These are phyloP conservation scores for Sporothrix mexicana DNA, from an alignment of 2,329 filamentous ascomycete species.

Conservation along the genomic window DNA sequence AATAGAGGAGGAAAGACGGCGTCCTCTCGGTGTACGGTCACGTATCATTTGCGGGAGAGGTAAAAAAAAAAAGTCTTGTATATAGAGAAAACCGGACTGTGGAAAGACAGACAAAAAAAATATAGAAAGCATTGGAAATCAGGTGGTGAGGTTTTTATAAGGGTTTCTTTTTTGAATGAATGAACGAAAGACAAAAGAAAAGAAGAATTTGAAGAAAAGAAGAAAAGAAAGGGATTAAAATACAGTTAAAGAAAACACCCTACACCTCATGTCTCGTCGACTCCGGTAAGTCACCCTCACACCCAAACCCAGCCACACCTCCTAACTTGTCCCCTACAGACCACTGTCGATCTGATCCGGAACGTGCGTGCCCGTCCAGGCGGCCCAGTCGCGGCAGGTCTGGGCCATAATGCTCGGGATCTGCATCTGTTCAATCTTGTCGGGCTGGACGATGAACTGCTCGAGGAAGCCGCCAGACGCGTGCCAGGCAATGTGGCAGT, in stretches of 20 bases:
- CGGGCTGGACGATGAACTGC: conserved; percentile 55
- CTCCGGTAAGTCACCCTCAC: neutral
- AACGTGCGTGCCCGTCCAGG: conserved; percentile 55
- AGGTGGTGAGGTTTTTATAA: neutral
- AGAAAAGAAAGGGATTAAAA: conserved; percentile 18
- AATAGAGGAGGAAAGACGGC: neutral
- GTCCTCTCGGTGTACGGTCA: conserved; percentile 17
- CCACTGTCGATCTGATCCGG: conserved; percentile 62
- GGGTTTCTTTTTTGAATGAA: neutral
- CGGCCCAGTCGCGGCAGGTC: conserved; percentile 60
- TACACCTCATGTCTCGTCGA: neutral
- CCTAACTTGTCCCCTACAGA: conserved; percentile 42
- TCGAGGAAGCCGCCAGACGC: conserved; percentile 58
- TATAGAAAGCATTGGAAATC: neutral
- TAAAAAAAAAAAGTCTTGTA: conserved; percentile 14
- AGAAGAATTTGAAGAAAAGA: neutral
- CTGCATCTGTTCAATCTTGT: conserved; percentile 47
- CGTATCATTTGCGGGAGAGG: neutral
- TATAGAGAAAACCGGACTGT: neutral
- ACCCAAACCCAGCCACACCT: neutral
- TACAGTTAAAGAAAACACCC: conserved; percentile 3
- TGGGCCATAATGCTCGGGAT: conserved; percentile 57
- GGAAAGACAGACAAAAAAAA: neutral
- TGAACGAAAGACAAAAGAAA: conserved; percentile 4
- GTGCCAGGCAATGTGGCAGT: conserved; percentile 58